Conservation (phyloP, 2,329 filamentous ascomycete genomes). For the Peltaster fructicola region DNA sequence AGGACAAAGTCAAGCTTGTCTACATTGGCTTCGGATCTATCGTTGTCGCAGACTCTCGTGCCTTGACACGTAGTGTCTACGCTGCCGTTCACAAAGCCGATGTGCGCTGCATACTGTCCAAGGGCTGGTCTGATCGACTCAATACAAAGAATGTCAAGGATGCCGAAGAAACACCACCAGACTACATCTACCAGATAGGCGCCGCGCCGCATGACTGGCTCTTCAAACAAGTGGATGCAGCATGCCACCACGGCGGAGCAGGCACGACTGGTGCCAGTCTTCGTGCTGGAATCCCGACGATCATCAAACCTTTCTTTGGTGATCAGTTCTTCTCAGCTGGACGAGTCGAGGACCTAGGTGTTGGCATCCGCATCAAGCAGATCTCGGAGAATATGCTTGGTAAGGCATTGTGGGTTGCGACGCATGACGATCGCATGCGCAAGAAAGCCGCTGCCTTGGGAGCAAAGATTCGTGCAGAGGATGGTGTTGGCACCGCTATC, state of each 20-base stretch:
- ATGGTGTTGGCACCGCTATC: constrained; percentile 77
- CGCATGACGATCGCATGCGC: constrained; percentile 81
- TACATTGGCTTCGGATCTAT: constrained; percentile 97
- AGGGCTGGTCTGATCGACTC: constrained; percentile 87
- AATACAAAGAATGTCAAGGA: constrained; percentile 40
- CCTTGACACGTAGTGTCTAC: constrained; percentile 81
- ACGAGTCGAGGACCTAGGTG: constrained; percentile 80
- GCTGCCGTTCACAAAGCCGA: constrained; percentile 82
- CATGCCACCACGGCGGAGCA: constrained; percentile 83
- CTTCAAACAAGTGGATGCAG: constrained; percentile 83
- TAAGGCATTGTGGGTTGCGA: constrained; percentile 77
- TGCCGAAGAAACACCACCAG: constrained; percentile 51
- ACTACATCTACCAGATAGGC: constrained; percentile 75
- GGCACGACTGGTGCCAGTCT: constrained; percentile 90
- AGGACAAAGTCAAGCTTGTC: constrained; percentile 75
- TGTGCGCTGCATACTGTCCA: constrained; percentile 84
- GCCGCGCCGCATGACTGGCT: constrained; percentile 93
- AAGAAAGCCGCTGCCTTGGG: constrained; percentile 66
- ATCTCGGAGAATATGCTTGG: constrained; percentile 77
- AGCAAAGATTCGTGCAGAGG: constrained; percentile 77
- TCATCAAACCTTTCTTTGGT: constrained; percentile 92
- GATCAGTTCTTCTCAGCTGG: constrained; percentile 94
- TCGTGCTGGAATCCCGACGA: constrained; percentile 77
- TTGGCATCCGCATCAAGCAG: constrained; percentile 76
- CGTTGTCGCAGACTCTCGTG: constrained; percentile 73